phyloP scores from a whole-genome alignment of 768 basidiomycete species.

The Boletus speciosus region DNA sequence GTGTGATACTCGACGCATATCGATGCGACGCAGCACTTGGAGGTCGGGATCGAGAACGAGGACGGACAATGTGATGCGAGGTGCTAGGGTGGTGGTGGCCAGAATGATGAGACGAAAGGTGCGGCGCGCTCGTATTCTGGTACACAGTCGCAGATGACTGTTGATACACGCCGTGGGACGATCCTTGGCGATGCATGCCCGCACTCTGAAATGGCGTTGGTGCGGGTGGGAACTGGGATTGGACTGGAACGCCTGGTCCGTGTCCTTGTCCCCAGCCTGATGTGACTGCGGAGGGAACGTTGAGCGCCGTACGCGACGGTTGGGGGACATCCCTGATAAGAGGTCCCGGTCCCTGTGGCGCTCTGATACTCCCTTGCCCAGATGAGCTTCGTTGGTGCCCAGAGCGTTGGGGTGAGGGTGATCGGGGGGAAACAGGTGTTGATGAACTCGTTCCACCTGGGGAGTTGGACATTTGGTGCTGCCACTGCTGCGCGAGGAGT shows the following conservation, averaged over 20 bases:
- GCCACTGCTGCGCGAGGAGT: constrained; percentile 1
- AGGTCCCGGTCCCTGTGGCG: constrained; percentile 13
- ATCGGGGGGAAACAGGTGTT: constrained; percentile 15
- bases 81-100: constrained; percentile 9
- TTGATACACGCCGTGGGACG: constrained; percentile 13
- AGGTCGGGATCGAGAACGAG: constrained; percentile 26
- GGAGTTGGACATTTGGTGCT: constrained; percentile 3
- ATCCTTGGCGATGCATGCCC: constrained; percentile 19
- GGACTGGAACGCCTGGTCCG: background rate
- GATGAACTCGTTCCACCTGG: constrained; percentile 4
- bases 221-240: constrained; percentile 1
- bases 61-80: constrained; percentile 17
- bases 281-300: constrained; percentile 5
- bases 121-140: constrained; percentile 12
- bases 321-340: constrained; percentile 20
- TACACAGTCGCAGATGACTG: constrained; percentile 1
- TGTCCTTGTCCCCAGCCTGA: constrained; percentile 5
- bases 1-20: constrained; percentile 27
- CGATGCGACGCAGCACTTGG: constrained; percentile 32
- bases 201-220: constrained; percentile 3
- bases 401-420: constrained; percentile 17
- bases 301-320: constrained; percentile 17
- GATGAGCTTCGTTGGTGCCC: constrained; percentile 17
- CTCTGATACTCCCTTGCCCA: constrained; percentile 14
- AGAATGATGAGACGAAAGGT: constrained; percentile 12